phyloP scores from a whole-genome alignment of 2,329 filamentous ascomycete species.

The Penicillium sclerotiorum region DNA sequence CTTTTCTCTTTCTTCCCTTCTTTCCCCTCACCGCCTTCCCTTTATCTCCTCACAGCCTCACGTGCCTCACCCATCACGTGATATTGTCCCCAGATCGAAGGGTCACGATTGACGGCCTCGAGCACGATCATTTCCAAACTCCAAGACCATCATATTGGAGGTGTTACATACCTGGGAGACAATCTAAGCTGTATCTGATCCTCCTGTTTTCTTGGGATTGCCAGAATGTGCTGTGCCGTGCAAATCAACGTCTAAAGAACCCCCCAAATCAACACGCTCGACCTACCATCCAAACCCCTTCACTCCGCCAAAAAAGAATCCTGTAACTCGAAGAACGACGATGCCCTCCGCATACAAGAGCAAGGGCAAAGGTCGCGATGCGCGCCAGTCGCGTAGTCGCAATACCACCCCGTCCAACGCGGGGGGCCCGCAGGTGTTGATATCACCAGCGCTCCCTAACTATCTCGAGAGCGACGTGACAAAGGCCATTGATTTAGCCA shows the following conservation, averaged over 20 bases:
- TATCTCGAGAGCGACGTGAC: slow-evolving; percentile 59
- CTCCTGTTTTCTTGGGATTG: neutral
- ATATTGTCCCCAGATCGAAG: neutral
- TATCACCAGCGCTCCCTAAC: slow-evolving; percentile 43
- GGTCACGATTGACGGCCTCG: neutral
- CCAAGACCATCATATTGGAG: neutral
- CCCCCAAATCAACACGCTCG: slow-evolving; percentile 5
- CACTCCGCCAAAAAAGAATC: neutral
- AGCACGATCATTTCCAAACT: neutral
- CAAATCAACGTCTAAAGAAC: slow-evolving; percentile 12
- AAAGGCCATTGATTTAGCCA: slow-evolving; percentile 51
- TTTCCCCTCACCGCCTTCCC: neutral
- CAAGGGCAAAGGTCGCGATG: slow-evolving; percentile 58
- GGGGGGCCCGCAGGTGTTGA: slow-evolving; percentile 48
- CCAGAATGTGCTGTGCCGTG: slow-evolving; percentile 21
- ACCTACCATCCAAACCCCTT: neutral
- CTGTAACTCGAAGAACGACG: neutral
- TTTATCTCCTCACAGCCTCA: neutral
- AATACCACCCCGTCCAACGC: slow-evolving; percentile 65
- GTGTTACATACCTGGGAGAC: no score
- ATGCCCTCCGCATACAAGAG: slow-evolving; percentile 52
- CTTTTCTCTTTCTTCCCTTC: no score
- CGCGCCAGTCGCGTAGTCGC: slow-evolving; percentile 59
- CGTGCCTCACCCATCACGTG: neutral
- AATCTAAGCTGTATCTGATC: neutral